Evolutionary conservation across 305 asterid species (phyloP).

Genomic region (Solanum aculeatissimum): DNA sequence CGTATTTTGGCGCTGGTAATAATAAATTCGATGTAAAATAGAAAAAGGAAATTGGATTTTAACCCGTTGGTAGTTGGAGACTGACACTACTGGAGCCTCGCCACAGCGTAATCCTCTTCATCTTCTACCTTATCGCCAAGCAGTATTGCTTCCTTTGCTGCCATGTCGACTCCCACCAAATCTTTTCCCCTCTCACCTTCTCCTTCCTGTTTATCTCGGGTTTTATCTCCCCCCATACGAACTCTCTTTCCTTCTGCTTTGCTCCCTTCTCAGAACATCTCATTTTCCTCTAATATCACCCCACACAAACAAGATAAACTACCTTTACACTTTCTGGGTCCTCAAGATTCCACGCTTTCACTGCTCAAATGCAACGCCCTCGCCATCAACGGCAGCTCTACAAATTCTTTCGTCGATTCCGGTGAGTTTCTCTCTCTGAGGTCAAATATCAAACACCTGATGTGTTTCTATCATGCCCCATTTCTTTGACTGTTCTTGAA

Average conservation of each 20-base stretch:
- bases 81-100: neutral
- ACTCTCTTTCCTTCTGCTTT: neutral
- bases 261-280: neutral
- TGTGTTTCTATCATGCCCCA: neutral
- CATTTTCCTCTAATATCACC: neutral
- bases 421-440: conserved; percentile 8
- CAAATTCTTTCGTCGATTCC: neutral
- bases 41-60: neutral
- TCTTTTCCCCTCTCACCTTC: neutral
- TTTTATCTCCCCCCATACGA: neutral
- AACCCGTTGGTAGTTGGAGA: neutral
- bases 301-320: neutral
- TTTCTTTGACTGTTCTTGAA: neutral
- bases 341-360: neutral
- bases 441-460: neutral
- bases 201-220: neutral
- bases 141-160: neutral
- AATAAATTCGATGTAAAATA: neutral
- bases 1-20: neutral
- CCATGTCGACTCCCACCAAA: neutral
- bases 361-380: neutral
- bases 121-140: neutral
- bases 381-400: neutral
- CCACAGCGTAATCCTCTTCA: neutral
- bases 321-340: neutral